Percentiles rank a stretch among this genome's conserved stretches.
Conservation (phyloP, 2,329 filamentous ascomycete genomes). For the Penicillium sp. region DNA sequence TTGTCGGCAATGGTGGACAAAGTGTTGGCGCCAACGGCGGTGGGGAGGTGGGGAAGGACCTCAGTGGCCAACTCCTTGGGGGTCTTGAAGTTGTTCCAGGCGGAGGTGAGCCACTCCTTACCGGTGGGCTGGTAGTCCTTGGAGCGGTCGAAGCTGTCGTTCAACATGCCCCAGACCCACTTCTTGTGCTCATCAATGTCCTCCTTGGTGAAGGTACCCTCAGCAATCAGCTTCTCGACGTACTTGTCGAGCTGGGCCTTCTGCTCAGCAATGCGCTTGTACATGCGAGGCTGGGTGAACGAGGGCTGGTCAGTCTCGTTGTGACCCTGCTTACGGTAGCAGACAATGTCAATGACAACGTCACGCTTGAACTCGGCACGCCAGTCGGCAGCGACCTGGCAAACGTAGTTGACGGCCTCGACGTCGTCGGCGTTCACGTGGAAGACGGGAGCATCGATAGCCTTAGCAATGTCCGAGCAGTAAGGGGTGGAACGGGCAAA, state of each 20-base stretch:
- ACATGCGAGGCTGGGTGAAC: constrained; percentile 99
- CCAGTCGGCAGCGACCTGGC: constrained; percentile 95
- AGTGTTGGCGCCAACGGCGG: constrained; percentile 70
- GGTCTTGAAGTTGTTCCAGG: constrained; percentile 99
- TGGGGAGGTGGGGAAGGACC: constrained; percentile 87
- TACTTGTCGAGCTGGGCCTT: constrained; percentile 86
- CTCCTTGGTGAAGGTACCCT: constrained; percentile 94
- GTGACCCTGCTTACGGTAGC: constrained; percentile 98
- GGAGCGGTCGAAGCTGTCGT: constrained; percentile 94
- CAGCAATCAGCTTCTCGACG: constrained; percentile 82
- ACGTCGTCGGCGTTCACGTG: constrained; percentile 99
- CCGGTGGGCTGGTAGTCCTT: constrained; percentile 96
- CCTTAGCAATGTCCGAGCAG: constrained; percentile 99
- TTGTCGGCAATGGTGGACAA: constrained; percentile 79
- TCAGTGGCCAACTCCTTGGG: constrained; percentile 96
- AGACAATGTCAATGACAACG: constrained; percentile 96
- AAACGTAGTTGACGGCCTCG: constrained; percentile 97
- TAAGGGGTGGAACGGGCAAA: constrained; percentile 97
- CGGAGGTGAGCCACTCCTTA: constrained; percentile 97
- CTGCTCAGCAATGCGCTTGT: constrained; percentile 91
- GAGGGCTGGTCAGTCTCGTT: constrained; percentile 99
- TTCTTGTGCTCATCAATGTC: constrained; percentile 99
- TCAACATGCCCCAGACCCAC: constrained; percentile 99
- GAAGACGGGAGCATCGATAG: constrained; percentile 97
- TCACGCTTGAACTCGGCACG: constrained; percentile 98